These are phyloP conservation scores for Emericellopsis cladophorae DNA, from an alignment of 2,329 filamentous ascomycete genomes.

Conservation along the genomic window DNA sequence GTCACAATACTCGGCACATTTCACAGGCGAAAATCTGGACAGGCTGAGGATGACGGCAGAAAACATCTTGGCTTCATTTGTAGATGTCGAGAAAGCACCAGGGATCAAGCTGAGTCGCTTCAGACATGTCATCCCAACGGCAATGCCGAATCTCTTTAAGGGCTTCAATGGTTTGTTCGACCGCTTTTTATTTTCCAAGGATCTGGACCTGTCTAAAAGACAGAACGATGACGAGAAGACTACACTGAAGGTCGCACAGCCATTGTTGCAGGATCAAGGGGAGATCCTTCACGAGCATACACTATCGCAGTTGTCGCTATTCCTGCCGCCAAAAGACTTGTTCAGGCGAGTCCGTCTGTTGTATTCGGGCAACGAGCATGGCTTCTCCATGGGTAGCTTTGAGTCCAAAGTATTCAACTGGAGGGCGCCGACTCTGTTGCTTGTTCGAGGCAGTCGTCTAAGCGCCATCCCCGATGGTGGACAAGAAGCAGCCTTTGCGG, in stretches of 20 bases:
- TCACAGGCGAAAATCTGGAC: conserved; percentile 42
- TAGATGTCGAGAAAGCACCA: conserved; percentile 49
- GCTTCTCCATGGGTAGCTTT: conserved; percentile 68
- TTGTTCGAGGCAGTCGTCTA: conserved; percentile 55
- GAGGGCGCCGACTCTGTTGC: conserved; percentile 59
- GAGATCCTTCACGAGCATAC: conserved; percentile 54
- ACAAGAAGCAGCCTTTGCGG: conserved; percentile 42
- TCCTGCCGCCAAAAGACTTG: conserved; percentile 50
- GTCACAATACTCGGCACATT: conserved; percentile 43
- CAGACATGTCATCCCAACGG: conserved; percentile 42
- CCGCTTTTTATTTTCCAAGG: conserved; percentile 63
- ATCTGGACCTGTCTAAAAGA: conserved; percentile 50
- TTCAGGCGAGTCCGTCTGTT: conserved; percentile 54
- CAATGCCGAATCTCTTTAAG: conserved; percentile 54
- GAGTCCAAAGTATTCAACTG: conserved; percentile 67
- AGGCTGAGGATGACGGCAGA: conserved; percentile 50
- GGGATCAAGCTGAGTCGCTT: conserved; percentile 52
- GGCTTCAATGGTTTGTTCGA: conserved; percentile 60
- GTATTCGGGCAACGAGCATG: conserved; percentile 57
- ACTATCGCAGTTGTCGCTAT: conserved; percentile 61
- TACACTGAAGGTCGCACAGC: conserved; percentile 22
- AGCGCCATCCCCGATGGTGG: conserved; percentile 32
- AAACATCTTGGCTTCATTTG: conserved; percentile 52
- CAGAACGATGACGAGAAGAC: conserved; percentile 16
- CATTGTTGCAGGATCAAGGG: conserved; percentile 36